phyloP scores from a whole-genome alignment of 306 rosid genomes.

The Quercus robur region DNA sequence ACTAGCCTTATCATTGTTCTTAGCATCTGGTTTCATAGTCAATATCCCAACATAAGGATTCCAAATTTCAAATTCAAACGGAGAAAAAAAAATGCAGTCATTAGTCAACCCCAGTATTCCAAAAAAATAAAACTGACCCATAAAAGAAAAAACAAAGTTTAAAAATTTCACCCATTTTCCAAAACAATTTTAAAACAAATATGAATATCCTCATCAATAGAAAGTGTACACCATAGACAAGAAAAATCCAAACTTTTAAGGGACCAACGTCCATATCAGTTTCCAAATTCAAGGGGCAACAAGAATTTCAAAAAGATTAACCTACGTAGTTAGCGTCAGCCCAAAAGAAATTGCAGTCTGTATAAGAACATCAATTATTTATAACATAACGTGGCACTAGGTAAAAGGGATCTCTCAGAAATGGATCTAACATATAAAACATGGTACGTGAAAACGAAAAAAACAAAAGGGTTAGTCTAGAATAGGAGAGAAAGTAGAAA shows the following conservation, averaged over 20 bases:
- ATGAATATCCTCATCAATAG: background rate
- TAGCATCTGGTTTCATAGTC: conserved; percentile 55
- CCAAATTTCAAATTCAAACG: conserved; percentile 18
- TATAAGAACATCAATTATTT: background rate
- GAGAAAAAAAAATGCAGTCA: background rate
- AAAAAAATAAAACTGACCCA: background rate
- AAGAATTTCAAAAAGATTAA: background rate
- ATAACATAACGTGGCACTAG: conserved; percentile 10
- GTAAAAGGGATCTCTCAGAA: conserved; percentile 11
- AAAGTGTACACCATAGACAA: background rate
- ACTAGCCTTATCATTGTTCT: conserved; percentile 78
- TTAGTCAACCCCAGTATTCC: conserved; percentile 13
- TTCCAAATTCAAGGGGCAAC: background rate
- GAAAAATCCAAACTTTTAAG: background rate
- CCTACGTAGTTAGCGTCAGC: background rate
- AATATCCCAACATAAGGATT: conserved; percentile 16
- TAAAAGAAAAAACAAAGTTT: background rate
- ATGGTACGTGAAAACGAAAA: background rate
- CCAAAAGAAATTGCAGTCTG: background rate
- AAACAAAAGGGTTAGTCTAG: background rate
- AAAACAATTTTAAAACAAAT: background rate
- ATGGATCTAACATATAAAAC: conserved; percentile 46
- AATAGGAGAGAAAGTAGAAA: conserved; percentile 11
- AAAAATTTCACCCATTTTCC: background rate
- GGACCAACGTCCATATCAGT: background rate